Evolutionary conservation across 2,329 filamentous ascomycete species (phyloP), one percentile per base, ranked within the genome.

Genomic region (Neurospora sp.): DNA sequence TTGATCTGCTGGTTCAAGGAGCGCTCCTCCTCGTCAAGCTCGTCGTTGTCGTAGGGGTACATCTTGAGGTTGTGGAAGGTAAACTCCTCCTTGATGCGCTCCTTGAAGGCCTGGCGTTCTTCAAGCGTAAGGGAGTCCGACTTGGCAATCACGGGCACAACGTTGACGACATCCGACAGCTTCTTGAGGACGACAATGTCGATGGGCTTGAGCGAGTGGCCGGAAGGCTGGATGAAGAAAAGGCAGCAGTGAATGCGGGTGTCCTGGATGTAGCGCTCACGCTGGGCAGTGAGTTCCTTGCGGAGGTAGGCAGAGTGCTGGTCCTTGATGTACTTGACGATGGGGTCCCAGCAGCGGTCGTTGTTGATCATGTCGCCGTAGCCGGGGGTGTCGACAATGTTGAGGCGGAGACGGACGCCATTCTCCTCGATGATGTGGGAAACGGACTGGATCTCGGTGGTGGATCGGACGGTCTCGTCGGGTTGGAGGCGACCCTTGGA

Each of bases 281-380:
- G 92, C 87, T 99, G 96, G 76, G 96, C 96, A 69, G 96, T 98
- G 79, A 99, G 93, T 83, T 99, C 96, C 88, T 99, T 99, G 83
- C 96, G 92, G 77, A 99, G 89, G 85, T 98, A 99, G 78, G 96
- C 95, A 68, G 93, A 97, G 87, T 99, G 96, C 86, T 99, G 96
- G 83, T 99, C 96, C 88, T 99, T 99, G 88, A 99, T 99, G 85
- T 99, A 99, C 87, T 99, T 99, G 87, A 99, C 95, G 81, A 99
- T 99, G 74, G 96, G 96, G 80, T 99, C 96, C 96, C 96, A 99
- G 90, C 96, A 99, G 87, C 96, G 92, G 85, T 99, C 96, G 83
- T 99, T 99, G 89, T 99, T 99, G 83, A 99, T 96, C 80, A 97
- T 89, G 79, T 99, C 96, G 79, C 96, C 96, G 79, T 99, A 99